Conservation (phyloP, 768 basidiomycete species). For the Rhodotorula taiwanensis region DNA sequence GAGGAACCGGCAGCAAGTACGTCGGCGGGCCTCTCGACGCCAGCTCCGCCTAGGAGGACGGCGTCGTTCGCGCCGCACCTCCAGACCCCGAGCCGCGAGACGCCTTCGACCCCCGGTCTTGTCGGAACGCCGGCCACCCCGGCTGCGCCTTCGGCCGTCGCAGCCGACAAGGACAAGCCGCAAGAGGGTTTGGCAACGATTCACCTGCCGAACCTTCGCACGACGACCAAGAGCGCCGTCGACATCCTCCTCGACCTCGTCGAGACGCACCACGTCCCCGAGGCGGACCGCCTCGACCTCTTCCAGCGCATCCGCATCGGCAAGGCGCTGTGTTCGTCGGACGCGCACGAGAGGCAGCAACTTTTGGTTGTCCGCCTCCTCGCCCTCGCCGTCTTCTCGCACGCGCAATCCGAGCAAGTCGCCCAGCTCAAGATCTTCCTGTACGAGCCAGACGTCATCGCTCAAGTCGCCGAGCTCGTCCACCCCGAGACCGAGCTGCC, state of each 20-base stretch:
- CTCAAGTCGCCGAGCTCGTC: conserved; percentile 79
- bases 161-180: conserved; percentile 2
- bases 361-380: conserved; percentile 73
- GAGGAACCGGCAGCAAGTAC: conserved; percentile 15
- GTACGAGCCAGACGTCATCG: conserved; percentile 86
- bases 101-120: not conserved
- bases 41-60: conserved; percentile 24
- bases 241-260: conserved; percentile 67
- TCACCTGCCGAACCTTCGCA: conserved; percentile 47
- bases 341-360: conserved; percentile 58
- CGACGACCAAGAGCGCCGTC: conserved; percentile 62
- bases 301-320: conserved; percentile 77
- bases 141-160: conserved; percentile 24
- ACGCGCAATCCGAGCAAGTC: conserved; percentile 30
- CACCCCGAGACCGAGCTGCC: conserved; percentile 67
- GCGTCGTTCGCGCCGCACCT: conserved; percentile 21
- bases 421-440: conserved; percentile 74
- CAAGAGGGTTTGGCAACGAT: conserved; percentile 43
- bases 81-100: conserved; percentile 46
- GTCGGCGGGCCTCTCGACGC: conserved; percentile 9
- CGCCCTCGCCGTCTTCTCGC: conserved; percentile 73
- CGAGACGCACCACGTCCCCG: conserved; percentile 62
- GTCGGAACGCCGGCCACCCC: conserved; percentile 42
- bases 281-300: conserved; percentile 78
- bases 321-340: conserved; percentile 50